Base-by-base conservation (phyloP, 768 basidiomycete genomes). In the Pulveroboletus frians region DNA sequence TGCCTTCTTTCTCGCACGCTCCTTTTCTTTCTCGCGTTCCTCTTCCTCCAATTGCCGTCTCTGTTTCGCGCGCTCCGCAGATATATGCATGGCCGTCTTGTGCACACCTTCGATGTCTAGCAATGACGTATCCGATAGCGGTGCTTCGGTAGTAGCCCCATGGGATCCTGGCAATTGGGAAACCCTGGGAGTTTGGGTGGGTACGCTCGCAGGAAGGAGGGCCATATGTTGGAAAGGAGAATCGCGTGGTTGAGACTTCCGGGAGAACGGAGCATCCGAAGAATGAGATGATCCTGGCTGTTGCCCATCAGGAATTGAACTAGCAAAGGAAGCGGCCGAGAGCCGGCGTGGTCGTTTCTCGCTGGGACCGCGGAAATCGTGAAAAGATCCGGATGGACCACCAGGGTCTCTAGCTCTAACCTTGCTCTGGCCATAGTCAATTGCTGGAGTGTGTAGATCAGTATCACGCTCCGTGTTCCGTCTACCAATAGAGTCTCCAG, bases 21-120 rank as follows among this genome's bases (percentile, higher is more conserved):
- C 90, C 56, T 80, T 80, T 65, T 85, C 84, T 40, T 79, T 84
- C 61, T 89, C 83, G 14, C 91, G 76, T 56, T 88, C 84, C 52
- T 83, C 85, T 62, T 94, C 92, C 57, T 93, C 92, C 43, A 85
- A 77, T 59, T 88, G 84, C 40, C 89, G 73, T 46, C 92, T 74
- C 53, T 85, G 78, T 59, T 81, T 84, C 6, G 92, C 92, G 35
- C 90, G 78, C 53, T 88, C 90, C 2, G 92, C 92, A 6, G 88
- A 88, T 47, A 68, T 78, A 51, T 91, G 90, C 92, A 93, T 92
- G 15, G 83, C 70, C 39, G 82, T 80, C 63, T 87, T 86, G 49
- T 78, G 76, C n/a, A 72, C 78, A 44, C 80, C 80, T 43, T 90
- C 85, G 27, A 87, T 59, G 47, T 82, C 80, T 30, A 71, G 63